Evolutionary conservation across 148 eudicot species (phyloP).

Genomic region (Camellia japonica): DNA sequence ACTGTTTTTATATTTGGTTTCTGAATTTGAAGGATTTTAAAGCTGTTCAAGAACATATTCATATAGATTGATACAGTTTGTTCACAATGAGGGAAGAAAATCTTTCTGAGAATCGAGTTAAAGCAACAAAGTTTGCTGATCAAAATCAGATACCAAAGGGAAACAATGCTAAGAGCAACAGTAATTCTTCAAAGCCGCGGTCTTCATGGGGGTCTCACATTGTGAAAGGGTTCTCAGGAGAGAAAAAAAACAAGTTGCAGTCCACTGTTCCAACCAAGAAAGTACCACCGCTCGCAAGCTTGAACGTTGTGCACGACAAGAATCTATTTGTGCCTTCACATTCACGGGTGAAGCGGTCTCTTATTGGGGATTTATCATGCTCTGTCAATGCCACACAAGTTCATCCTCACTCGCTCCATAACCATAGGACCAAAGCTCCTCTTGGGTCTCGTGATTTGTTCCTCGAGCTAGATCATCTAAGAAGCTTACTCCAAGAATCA

Average conservation of each 20-base stretch:
- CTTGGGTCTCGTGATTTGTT: conserved; percentile 56
- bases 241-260: conserved; percentile 41
- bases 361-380: conserved; percentile 54
- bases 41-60: neutral
- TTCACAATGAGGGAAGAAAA: conserved; percentile 49
- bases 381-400: conserved; percentile 44
- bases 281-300: conserved; percentile 17
- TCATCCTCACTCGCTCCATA: conserved; percentile 41
- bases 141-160: conserved; percentile 56
- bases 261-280: conserved; percentile 26
- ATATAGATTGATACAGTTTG: neutral
- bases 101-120: conserved; percentile 33
- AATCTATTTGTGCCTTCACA: conserved; percentile 18
- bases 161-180: conserved; percentile 25
- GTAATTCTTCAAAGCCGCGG: conserved; percentile 37
- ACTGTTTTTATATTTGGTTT: neutral
- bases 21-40: neutral
- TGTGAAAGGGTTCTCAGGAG: conserved; percentile 58
- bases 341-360: conserved; percentile 41
- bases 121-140: conserved; percentile 48
- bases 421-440: conserved; percentile 19
- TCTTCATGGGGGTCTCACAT: conserved; percentile 69
- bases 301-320: conserved; percentile 25
- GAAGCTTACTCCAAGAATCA: conserved; percentile 62
- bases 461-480: conserved; percentile 67